Conservation (phyloP, 2,329 filamentous ascomycete species). For the Aspergillus unguis region DNA sequence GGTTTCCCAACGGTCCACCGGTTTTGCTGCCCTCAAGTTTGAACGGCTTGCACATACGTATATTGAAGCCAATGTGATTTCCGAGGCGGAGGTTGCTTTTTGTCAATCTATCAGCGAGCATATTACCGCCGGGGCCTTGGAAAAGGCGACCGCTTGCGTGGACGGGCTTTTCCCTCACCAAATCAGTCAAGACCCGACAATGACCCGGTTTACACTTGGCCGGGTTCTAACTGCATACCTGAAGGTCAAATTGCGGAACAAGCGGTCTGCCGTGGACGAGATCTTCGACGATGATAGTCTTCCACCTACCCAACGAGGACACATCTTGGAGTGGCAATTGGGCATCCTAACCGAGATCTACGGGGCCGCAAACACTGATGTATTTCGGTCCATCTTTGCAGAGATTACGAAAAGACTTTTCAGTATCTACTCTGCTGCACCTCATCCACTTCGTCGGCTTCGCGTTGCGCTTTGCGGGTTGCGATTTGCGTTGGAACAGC, state of each 20-base stretch:
- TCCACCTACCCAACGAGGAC: slow-evolving; percentile 24
- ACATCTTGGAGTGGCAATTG: slow-evolving; percentile 40
- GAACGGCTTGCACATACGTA: slow-evolving; percentile 44
- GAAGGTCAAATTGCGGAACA: slow-evolving; percentile 35
- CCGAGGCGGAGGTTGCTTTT: slow-evolving; percentile 38
- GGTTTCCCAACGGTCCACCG: slow-evolving; percentile 33
- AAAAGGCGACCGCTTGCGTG: slow-evolving; percentile 27
- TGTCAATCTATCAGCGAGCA: slow-evolving; percentile 41
- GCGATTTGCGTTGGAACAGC: slow-evolving; percentile 35
- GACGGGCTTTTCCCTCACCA: slow-evolving; percentile 25
- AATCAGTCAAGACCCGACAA: slow-evolving; percentile 35
- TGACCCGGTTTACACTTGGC: slow-evolving; percentile 34
- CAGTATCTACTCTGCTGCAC: slow-evolving; percentile 29
- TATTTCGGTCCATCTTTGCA: slow-evolving; percentile 27
- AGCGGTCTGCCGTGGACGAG: slow-evolving; percentile 21
- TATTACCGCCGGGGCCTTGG: slow-evolving; percentile 36
- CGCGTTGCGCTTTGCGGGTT: slow-evolving; percentile 35
- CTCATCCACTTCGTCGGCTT: slow-evolving; percentile 37
- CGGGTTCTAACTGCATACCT: slow-evolving; percentile 37
- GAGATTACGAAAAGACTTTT: slow-evolving; percentile 32
- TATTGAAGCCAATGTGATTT: slow-evolving; percentile 34
- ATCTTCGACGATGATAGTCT: slow-evolving; percentile 34
- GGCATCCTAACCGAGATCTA: slow-evolving; percentile 33
- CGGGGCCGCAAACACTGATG: slow-evolving; percentile 24
- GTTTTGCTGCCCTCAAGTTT: slow-evolving; percentile 43